These are phyloP conservation scores for Globisporangium acanthophoron DNA, from an alignment of 352 stramenopile species.

Conservation along the genomic window DNA sequence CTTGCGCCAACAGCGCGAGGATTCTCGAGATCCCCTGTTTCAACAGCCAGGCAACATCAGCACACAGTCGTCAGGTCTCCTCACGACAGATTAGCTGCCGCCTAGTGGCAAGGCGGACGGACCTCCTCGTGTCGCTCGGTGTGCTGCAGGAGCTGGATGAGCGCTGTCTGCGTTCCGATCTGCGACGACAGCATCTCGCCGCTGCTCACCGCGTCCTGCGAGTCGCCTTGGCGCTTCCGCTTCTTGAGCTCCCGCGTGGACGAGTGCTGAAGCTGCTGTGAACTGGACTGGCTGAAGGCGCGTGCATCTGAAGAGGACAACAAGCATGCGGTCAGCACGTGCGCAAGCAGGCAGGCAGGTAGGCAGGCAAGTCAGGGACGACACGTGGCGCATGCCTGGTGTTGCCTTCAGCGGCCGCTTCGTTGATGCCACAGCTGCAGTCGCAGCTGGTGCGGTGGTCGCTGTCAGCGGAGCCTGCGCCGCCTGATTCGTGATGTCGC, in stretches of 20 bases:
- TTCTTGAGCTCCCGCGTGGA: constrained; percentile 4
- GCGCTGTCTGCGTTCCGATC: constrained; percentile 20
- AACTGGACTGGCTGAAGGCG: not conserved
- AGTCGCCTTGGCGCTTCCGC: constrained; percentile 5
- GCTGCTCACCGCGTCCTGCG: constrained; percentile 4
- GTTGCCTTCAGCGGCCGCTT: constrained; percentile 8
- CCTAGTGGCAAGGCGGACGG: no score
- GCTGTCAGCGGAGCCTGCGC: not conserved
- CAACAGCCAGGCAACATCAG: not conserved
- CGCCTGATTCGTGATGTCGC: constrained; percentile 63
- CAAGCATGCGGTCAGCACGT: not conserved
- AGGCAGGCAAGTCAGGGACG: no score
- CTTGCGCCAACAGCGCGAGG: constrained; percentile 24
- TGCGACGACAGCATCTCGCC: constrained; percentile 4
- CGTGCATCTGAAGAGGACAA: not conserved
- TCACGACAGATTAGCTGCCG: no score
- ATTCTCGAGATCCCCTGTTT: constrained; percentile 20
- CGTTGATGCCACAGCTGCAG: not conserved
- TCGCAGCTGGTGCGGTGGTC: not conserved
- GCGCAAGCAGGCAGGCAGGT: no score
- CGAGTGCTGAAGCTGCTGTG: constrained; percentile 1
- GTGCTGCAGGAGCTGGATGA: constrained; percentile 26
- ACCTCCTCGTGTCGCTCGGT: constrained; percentile 13
- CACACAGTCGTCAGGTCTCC: not conserved
- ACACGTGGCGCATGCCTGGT: not conserved